Percentiles rank a stretch among this genome's conserved stretches.
Evolutionary conservation across 1,139 yeast species (phyloP).

Genomic region (Debaryomyces sp.): DNA sequence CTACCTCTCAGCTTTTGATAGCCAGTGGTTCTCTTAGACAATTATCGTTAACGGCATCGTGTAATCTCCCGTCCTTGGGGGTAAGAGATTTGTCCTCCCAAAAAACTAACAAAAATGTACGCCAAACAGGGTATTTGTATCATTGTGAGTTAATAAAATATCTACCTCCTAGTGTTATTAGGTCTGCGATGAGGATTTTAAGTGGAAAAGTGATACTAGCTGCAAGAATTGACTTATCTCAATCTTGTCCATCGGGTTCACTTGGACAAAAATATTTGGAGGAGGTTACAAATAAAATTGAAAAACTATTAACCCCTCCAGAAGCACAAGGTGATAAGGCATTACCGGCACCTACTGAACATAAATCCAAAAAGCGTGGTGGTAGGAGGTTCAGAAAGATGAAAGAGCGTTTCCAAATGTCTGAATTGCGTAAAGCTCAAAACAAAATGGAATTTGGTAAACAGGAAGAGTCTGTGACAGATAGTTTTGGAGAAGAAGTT

Average conservation of each 20-base stretch:
- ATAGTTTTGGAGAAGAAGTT: constrained; percentile 75
- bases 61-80: constrained; percentile 83
- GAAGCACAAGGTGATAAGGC: constrained; percentile 71
- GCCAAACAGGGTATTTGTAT: constrained; percentile 69
- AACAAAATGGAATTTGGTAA: constrained; percentile 84
- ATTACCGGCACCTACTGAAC: constrained; percentile 79
- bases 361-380: constrained; percentile 80
- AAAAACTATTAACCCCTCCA: constrained; percentile 79
- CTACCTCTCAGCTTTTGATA: constrained; percentile 75
- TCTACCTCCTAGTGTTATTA: constrained; percentile 60
- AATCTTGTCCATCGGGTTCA: constrained; percentile 50
- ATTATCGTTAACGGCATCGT: constrained; percentile 73
- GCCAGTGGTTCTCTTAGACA: constrained; percentile 72
- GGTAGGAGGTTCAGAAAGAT: constrained; percentile 79
- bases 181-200: constrained; percentile 75
- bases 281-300: constrained; percentile 66
- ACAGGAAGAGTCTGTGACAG: constrained; percentile 62
- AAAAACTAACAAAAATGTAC: constrained; percentile 35
- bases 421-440: constrained; percentile 81
- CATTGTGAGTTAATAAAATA: constrained; percentile 53
- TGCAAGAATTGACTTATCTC: constrained; percentile 71
- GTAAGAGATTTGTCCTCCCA: constrained; percentile 53
- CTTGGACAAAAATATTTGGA: constrained; percentile 60
- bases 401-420: constrained; percentile 78
- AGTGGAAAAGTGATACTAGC: constrained; percentile 83